Percentiles rank a stretch among this genome's conserved stretches.
These are phyloP conservation scores for Geranomyces michiganensis DNA, from an alignment of 192 early-diverging fungal genomes.

Conservation along the genomic window DNA sequence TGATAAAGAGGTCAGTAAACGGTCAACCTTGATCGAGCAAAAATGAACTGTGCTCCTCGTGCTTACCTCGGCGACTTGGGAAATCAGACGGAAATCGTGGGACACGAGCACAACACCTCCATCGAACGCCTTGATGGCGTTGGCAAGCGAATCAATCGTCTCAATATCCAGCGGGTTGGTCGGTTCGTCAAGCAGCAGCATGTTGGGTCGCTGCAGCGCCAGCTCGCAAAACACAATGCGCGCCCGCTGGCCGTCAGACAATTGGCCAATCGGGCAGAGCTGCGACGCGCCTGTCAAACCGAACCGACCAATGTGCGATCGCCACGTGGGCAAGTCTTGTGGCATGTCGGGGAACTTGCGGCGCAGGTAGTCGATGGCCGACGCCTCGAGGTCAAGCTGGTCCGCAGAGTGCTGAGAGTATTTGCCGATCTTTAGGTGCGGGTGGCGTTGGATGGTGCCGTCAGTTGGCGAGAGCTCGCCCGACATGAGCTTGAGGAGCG, in stretches of 20 bases:
- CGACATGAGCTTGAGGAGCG: conserved; percentile 96
- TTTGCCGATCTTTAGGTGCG: conserved; percentile 89
- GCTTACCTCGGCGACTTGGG: conserved; percentile 84
- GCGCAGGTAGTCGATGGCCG: conserved; percentile 91
- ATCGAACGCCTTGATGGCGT: conserved; percentile 92
- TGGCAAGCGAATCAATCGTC: conserved; percentile 92
- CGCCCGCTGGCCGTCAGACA: conserved; percentile 94
- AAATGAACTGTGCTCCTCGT: not conserved
- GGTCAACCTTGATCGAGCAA: not conserved
- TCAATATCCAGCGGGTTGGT: conserved; percentile 91
- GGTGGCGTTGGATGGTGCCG: conserved; percentile 89
- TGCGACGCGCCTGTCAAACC: conserved; percentile 93
- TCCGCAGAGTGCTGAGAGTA: conserved; percentile 99
- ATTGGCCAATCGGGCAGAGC: conserved; percentile 82
- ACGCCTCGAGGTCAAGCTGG: conserved; percentile 85
- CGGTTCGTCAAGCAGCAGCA: conserved; percentile 97
- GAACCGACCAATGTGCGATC: conserved; percentile 86
- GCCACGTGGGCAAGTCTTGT: conserved; percentile 88
- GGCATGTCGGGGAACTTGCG: conserved; percentile 78
- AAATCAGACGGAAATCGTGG: conserved; percentile 98
- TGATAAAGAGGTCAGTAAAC: conserved; percentile 14
- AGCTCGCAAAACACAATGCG: conserved; percentile 97
- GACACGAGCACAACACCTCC: conserved; percentile 97
- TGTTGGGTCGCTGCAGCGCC: conserved; percentile 84
- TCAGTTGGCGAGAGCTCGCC: conserved; percentile 80